phyloP scores from a whole-genome alignment of 2,329 filamentous ascomycete species.

The Aspergillus sp. region DNA sequence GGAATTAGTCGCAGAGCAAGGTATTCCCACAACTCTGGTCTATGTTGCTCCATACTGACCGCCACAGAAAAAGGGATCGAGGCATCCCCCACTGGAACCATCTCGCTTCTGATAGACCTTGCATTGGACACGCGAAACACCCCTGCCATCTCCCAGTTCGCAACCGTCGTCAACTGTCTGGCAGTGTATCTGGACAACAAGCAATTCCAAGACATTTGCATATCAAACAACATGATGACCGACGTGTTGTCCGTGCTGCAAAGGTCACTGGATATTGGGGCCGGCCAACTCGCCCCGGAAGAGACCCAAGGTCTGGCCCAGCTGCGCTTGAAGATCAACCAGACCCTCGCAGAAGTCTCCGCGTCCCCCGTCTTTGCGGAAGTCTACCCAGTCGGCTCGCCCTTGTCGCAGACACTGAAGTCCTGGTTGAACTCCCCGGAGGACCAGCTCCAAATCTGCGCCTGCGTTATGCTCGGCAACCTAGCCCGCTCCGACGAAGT shows the following conservation, averaged over 20 bases:
- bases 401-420: constrained; percentile 34
- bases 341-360: constrained; percentile 41
- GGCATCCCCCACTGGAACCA: constrained; percentile 32
- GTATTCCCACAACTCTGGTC: constrained; percentile 18
- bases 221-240: constrained; percentile 32
- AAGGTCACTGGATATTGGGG: constrained; percentile 27
- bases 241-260: constrained; percentile 30
- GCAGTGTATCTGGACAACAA: constrained; percentile 35
- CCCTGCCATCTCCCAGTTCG: constrained; percentile 29
- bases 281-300: constrained; percentile 26
- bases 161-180: constrained; percentile 31
- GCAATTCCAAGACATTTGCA: constrained; percentile 37
- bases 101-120: constrained; percentile 34
- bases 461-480: constrained; percentile 49
- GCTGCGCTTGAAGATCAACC: constrained; percentile 38
- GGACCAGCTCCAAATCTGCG: constrained; percentile 45
- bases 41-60: constrained; percentile 5
- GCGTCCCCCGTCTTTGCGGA: constrained; percentile 34
- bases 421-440: constrained; percentile 39
- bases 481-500: constrained; percentile 43
- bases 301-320: constrained; percentile 35
- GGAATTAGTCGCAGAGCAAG: constrained; percentile 38
- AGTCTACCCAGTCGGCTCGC: constrained; percentile 37
- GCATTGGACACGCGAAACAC: constrained; percentile 24
- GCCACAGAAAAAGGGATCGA: constrained; percentile 32